phyloP scores from a whole-genome alignment of 805 yeast genomes.

The Candida golubevii region DNA sequence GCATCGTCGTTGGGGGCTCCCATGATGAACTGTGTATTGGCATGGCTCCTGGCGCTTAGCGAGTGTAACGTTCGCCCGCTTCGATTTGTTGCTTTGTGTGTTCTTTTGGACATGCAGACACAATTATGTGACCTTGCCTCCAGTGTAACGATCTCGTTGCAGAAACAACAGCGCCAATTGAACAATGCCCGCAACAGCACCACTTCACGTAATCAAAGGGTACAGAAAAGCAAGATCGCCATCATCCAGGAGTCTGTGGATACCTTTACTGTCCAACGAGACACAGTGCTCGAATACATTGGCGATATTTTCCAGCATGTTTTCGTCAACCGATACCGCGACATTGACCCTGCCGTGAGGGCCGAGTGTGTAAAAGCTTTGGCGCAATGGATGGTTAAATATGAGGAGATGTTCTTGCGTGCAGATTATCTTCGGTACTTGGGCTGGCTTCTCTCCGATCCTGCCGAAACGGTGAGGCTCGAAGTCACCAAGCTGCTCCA shows the following conservation, averaged over 20 bases:
- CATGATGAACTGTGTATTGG: conserved; percentile 52
- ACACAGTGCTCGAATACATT: conserved; percentile 51
- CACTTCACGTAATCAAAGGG: conserved; percentile 20
- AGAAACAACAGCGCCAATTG: conserved; percentile 44
- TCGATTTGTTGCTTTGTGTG: conserved; percentile 60
- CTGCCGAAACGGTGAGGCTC: conserved; percentile 52
- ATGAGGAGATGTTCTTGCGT: conserved; percentile 69
- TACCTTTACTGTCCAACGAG: conserved; percentile 40
- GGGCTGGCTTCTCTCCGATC: conserved; percentile 84
- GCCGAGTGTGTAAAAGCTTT: conserved; percentile 60
- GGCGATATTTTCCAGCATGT: conserved; percentile 63
- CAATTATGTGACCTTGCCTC: conserved; percentile 50
- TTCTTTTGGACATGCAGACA: conserved; percentile 57
- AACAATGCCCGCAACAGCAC: conserved; percentile 27
- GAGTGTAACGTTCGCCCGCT: conserved; percentile 67
- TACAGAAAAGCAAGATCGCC: conserved; percentile 41
- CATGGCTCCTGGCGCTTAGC: conserved; percentile 75
- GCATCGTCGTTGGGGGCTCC: conserved; percentile 29
- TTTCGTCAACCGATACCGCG: conserved; percentile 76
- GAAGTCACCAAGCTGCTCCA: conserved; percentile 58
- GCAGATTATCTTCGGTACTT: conserved; percentile 68
- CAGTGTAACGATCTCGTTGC: conserved; percentile 30
- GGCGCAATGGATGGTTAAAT: conserved; percentile 66
- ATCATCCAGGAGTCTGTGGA: conserved; percentile 42
- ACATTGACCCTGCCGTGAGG: conserved; percentile 68